Conservation (phyloP, 208 protist species). For the Crithidia sp. region DNA sequence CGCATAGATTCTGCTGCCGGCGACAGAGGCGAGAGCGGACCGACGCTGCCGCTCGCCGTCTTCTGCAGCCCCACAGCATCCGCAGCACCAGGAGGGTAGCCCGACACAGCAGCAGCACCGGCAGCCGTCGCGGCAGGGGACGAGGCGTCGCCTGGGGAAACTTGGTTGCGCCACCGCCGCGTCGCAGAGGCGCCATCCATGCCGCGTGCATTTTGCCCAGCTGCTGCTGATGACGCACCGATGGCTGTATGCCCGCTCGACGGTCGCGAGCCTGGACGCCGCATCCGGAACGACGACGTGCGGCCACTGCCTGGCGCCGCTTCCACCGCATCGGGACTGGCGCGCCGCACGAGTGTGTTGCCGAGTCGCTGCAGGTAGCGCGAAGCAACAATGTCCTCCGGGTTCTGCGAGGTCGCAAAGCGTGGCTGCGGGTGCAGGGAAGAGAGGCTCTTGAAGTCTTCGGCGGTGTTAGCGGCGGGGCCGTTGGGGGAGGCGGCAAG, state of each 20-base stretch:
- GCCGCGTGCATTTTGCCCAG: not conserved
- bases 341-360: slow-evolving; percentile 19
- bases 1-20: no score
- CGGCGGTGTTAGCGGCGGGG: not conserved
- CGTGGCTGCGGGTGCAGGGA: not conserved
- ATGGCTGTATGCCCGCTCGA: not conserved
- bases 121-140: no score
- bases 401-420: slow-evolving; percentile 1
- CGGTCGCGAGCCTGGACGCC: not conserved
- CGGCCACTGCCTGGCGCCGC: not conserved
- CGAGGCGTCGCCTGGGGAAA: not conserved
- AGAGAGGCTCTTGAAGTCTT: not conserved
- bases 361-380: slow-evolving; percentile 36
- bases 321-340: not conserved
- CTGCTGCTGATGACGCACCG: not conserved
- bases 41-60: no score
- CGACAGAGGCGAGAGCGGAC: no score
- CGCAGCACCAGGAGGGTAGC: no score
- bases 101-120: no score
- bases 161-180: slow-evolving; percentile 17
- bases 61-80: no score
- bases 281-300: not conserved
- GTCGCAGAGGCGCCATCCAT: slow-evolving; percentile 13
- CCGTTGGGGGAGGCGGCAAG: not conserved
- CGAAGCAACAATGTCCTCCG: slow-evolving; percentile 24